Evolutionary conservation across 176 grass and related monocot genomes (phyloP), one percentile per base, ranked within the genome.

Genomic region (Thalia dealbata): DNA sequence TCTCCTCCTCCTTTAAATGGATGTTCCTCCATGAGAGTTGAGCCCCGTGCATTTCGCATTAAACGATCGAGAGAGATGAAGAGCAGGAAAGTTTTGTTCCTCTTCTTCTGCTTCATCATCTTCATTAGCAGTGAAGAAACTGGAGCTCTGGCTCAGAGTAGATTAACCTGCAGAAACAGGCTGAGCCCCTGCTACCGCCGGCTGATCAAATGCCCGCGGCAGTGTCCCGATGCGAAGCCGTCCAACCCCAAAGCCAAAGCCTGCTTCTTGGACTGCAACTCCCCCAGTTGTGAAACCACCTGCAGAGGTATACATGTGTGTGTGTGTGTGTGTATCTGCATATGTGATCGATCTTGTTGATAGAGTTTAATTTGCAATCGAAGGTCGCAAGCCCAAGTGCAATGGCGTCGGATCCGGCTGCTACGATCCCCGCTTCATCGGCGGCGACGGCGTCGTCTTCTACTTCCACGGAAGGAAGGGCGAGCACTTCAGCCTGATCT

Each of bases 391-490:
- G 52, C 67, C 78, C 11, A 80, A 67, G 14, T 80, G 78, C 51
- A 64, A 85, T 2, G 83, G 83, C 2, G 54, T 85, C 10, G 83
- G 83, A 73, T 81, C 78, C 3, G 83, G 78, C 28, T 81, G 83
- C 83, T 81, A 81, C 13, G 83, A 85, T 14, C 83, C 83, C 3
- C 78, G 83, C 16, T 85, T 85, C 60, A 77, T 81, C 25, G 78
- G 83, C 18, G 72, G 83, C 1, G 83, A 85, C 42, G 78, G 83
- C 22, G 69, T 23, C 6, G 67, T 85, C 25, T 85, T 85, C 67
- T 85, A 78, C 44, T 85, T 85, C 71, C 74, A 85, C 30, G 83
- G 83, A 6, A 73, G 67, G 46, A 85, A 26, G 22, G 69, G 61
- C 35, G 61, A 85, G 29, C 58, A 81, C 74, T 85, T 77, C 50